A percentile compares a stretch with the other conserved stretches of the same genome.
Conservation (phyloP, 352 stramenopile species). For the Phytopythium cucurbitacearum region DNA sequence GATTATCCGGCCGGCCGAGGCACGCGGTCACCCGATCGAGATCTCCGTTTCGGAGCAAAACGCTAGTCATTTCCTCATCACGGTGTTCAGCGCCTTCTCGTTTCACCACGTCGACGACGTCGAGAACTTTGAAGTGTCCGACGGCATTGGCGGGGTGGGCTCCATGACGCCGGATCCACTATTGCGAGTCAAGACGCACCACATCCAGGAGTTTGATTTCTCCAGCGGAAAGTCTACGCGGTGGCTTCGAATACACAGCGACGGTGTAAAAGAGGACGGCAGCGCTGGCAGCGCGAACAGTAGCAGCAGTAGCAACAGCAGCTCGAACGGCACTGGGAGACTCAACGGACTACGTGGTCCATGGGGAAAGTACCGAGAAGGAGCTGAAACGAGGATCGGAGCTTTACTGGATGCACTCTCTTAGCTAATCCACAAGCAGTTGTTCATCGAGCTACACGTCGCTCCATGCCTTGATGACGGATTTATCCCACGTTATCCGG, state of each 20-base stretch:
- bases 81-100: slow-evolving; percentile 69
- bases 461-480: neutral
- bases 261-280: slow-evolving; percentile 50
- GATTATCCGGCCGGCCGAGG: slow-evolving; percentile 73
- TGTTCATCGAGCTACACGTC: neutral
- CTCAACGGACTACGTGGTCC: slow-evolving; percentile 3
- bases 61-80: slow-evolving; percentile 67
- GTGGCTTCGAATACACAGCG: slow-evolving; percentile 55
- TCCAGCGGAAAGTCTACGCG: slow-evolving; percentile 59
- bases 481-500: slow-evolving; percentile 12
- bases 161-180: slow-evolving; percentile 52
- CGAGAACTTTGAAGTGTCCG: slow-evolving; percentile 51
- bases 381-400: slow-evolving; percentile 29
- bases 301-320: slow-evolving; percentile 3
- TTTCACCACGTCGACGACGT: slow-evolving; percentile 81
- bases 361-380: slow-evolving; percentile 15
- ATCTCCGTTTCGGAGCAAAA: slow-evolving; percentile 57
- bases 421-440: slow-evolving; percentile 3
- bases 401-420: slow-evolving; percentile 34
- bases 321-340: neutral
- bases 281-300: slow-evolving; percentile 11
- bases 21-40: slow-evolving; percentile 62
- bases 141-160: slow-evolving; percentile 10
- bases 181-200: slow-evolving; percentile 58
- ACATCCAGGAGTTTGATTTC: slow-evolving; percentile 83